Percentiles rank a stretch among this genome's conserved stretches.
Conservation (phyloP, 2,329 filamentous ascomycete species). For the Cercospora sp. region DNA sequence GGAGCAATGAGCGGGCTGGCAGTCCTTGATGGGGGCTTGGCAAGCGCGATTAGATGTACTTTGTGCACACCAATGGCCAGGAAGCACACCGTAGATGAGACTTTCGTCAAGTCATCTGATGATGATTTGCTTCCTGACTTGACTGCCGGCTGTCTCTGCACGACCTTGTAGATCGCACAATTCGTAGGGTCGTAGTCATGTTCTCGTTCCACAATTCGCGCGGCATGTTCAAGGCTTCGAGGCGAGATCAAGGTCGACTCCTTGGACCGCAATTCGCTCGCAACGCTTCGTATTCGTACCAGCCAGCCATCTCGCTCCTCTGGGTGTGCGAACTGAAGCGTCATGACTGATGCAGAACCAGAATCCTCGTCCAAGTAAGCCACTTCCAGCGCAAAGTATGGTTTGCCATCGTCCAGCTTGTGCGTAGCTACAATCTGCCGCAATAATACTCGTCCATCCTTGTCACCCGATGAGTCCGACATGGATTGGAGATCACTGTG, state of each 20-base stretch:
- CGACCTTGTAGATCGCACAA: conserved; percentile 68
- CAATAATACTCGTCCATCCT: conserved; percentile 60
- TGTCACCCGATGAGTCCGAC: conserved; percentile 53
- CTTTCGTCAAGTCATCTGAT: conserved; percentile 65
- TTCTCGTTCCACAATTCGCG: conserved; percentile 62
- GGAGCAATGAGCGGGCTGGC: conserved; percentile 56
- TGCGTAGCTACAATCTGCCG: conserved; percentile 68
- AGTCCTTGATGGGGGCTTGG: conserved; percentile 40
- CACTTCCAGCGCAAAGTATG: conserved; percentile 66
- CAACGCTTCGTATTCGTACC: conserved; percentile 60
- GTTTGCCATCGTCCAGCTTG: conserved; percentile 65
- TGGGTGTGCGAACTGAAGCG: conserved; percentile 63
- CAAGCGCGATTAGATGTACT: conserved; percentile 44
- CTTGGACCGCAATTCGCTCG: conserved; percentile 55
- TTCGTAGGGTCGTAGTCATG: conserved; percentile 67
- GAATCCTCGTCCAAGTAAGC: conserved; percentile 67
- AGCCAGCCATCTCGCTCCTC: conserved; percentile 68
- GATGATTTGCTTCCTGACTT: conserved; percentile 60
- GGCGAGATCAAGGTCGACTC: conserved; percentile 57
- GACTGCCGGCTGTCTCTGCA: conserved; percentile 58
- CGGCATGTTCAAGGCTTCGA: conserved; percentile 63
- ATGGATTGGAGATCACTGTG: conserved; percentile 60
- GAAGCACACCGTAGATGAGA: conserved; percentile 65
- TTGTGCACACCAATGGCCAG: conserved; percentile 69
- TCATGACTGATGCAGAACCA: conserved; percentile 61